Base-by-base conservation (phyloP, 352 stramenopile species). In the Phytophthora boehmeriae region DNA sequence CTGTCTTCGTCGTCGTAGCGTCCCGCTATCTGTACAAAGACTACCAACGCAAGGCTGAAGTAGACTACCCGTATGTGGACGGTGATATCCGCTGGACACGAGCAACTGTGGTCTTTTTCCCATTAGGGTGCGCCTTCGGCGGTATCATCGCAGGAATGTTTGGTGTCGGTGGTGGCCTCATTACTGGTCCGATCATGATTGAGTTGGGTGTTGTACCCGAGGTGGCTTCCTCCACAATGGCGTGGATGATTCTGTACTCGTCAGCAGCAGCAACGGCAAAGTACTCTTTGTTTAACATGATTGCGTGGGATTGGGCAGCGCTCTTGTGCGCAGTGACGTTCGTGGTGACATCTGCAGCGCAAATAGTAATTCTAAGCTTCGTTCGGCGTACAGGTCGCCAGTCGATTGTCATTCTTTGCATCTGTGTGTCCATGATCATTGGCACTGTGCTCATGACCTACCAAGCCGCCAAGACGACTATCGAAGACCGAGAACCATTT, bases 101-200 rank as follows among this genome's bases (percentile, higher is more conserved):
- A 17, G 75, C 70, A 38, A 73, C 59, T 2, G 71, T 78, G 4
- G 25, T 75, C 5, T 66, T 45, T 17, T 84, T 81, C 25, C 73
- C 78, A n/a, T 28, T 78, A 5, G 56, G 51, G 8, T 81, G 68
- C 25, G 54, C 76, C 4, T 11, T 71, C 20, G 75, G 68, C 0
- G 76, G 77, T 8, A 59, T 87, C n/a, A 63, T 82, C 11, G 75
- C 77, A 3, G 72, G 63, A 1, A 65, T 86, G 41, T 75, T 89
- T 41, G 79, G 74, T 54, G 69, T 88, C 30, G 78, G 77, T 23
- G 78, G 71, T 17, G 77, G 66, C 22, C 76, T 86, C 60, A 75
- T 90, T 54, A 78, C 75, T 9, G 77, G 81, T 1, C 81, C 78
- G 2, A 59, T 90, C 17, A 74, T 88, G 73, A 71, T 90, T 17